phyloP scores from a whole-genome alignment of 345 rosid genomes.

The Gossypium stocksii region DNA sequence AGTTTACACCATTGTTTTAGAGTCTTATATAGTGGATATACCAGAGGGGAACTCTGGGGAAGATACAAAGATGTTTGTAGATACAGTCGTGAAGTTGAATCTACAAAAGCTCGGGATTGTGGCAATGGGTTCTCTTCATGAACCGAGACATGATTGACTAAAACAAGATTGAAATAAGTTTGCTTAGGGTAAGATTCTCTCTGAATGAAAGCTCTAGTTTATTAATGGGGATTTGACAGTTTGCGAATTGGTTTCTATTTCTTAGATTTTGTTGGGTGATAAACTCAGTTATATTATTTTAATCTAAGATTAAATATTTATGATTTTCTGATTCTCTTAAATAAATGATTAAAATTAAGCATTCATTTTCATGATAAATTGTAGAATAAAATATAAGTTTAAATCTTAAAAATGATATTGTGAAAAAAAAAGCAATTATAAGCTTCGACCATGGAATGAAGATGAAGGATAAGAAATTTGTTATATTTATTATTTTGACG shows the following conservation, averaged over 20 bases:
- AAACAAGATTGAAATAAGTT: neutral
- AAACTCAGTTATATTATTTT: neutral
- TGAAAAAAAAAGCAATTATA: too few species aligned
- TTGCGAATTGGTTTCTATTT: neutral
- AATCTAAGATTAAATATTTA: too few species aligned
- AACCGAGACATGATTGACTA: slow-evolving; percentile 21
- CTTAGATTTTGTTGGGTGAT: slow-evolving; percentile 1
- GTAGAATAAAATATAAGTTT: too few species aligned
- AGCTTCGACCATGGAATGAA: too few species aligned
- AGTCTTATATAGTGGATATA: slow-evolving; percentile 75
- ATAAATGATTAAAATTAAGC: too few species aligned
- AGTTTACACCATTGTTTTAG: slow-evolving; percentile 62
- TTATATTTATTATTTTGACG: too few species aligned
- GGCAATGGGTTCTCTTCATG: slow-evolving; percentile 45
- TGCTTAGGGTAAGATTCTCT: neutral
- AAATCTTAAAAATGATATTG: too few species aligned
- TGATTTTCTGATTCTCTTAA: too few species aligned
- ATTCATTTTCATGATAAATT: neutral
- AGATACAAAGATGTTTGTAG: slow-evolving; percentile 84
- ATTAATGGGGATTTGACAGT: too few species aligned
- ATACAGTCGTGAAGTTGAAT: slow-evolving; percentile 87
- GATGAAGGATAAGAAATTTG: too few species aligned
- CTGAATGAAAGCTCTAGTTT: neutral
- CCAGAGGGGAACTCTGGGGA: slow-evolving; percentile 74
- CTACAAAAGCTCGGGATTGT: slow-evolving; percentile 77